phyloP scores from a whole-genome alignment of 192 early-diverging fungal genomes.

The Podila verticillata region DNA sequence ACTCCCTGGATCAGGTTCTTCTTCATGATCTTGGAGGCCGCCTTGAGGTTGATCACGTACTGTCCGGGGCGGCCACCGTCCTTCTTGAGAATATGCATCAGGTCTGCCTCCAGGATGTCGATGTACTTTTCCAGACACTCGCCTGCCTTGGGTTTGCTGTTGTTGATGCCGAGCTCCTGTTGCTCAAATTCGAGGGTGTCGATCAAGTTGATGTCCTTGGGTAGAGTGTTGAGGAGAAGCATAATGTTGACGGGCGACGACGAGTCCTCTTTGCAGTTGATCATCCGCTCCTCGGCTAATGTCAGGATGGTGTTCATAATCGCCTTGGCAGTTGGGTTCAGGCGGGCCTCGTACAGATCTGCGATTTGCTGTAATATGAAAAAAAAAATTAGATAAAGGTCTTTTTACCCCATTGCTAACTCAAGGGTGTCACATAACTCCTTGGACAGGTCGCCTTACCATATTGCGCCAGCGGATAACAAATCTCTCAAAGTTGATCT shows the following conservation, averaged over 20 bases:
- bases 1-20: slow-evolving; percentile 64
- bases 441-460: slow-evolving; percentile 7
- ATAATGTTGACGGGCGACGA: slow-evolving; percentile 23
- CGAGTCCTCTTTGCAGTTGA: slow-evolving; percentile 58
- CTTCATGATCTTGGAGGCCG: slow-evolving; percentile 62
- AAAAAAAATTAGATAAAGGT: neutral
- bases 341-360: slow-evolving; percentile 62
- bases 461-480: slow-evolving; percentile 74
- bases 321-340: slow-evolving; percentile 71
- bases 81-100: slow-evolving; percentile 63
- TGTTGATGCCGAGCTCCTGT: slow-evolving; percentile 23
- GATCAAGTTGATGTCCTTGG: slow-evolving; percentile 26
- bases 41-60: slow-evolving; percentile 68
- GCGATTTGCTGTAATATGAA: slow-evolving; percentile 57
- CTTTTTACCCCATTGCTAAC: no score
- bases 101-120: slow-evolving; percentile 63
- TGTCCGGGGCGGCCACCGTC: slow-evolving; percentile 69
- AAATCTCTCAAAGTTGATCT: slow-evolving; percentile 71
- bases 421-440: no score
- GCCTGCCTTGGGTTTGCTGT: slow-evolving; percentile 18
- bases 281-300: slow-evolving; percentile 65
- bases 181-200: slow-evolving; percentile 37
- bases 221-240: slow-evolving; percentile 17
- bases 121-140: slow-evolving; percentile 68
- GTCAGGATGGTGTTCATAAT: slow-evolving; percentile 69